These are phyloP conservation scores for Thelonectria rubi DNA, from an alignment of 2,329 filamentous ascomycete species.

Conservation along the genomic window DNA sequence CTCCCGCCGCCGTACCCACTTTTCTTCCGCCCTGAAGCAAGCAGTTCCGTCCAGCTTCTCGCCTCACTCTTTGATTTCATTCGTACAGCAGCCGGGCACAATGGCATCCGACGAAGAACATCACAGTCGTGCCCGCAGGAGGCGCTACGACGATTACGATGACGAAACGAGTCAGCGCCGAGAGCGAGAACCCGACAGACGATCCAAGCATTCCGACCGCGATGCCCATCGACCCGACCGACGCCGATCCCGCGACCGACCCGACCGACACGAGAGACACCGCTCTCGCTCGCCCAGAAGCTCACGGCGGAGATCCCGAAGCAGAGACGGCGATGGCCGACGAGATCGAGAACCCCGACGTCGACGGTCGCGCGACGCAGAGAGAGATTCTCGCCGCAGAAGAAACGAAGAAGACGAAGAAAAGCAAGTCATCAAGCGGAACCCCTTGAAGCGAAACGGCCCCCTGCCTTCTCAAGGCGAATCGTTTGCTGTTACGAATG, in stretches of 20 bases:
- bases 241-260: conserved; percentile 42
- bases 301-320: conserved; percentile 39
- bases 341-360: conserved; percentile 38
- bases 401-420: conserved; percentile 35
- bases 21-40: neutral
- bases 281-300: conserved; percentile 47
- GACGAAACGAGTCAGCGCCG: conserved; percentile 19
- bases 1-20: conserved; percentile 6
- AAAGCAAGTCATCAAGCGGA: conserved; percentile 35
- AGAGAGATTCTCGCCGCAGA: conserved; percentile 41
- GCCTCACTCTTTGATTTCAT: neutral
- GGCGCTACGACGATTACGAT: conserved; percentile 33
- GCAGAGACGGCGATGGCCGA: conserved; percentile 38
- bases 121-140: conserved; percentile 26
- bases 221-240: conserved; percentile 41
- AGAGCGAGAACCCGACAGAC: conserved; percentile 32
- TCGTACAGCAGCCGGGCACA: neutral
- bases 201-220: conserved; percentile 38
- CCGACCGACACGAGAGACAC: conserved; percentile 42
- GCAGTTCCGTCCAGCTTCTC: conserved; percentile 3
- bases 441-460: conserved; percentile 49
- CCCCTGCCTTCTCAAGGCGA: conserved; percentile 68
- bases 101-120: conserved; percentile 44
- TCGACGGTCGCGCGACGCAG: conserved; percentile 48
- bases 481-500: conserved; percentile 65